Percentiles rank a stretch among this genome's conserved stretches.
Conservation (phyloP, 495 filamentous ascomycete genomes). For the Friedmanniomyces endolithicus region DNA sequence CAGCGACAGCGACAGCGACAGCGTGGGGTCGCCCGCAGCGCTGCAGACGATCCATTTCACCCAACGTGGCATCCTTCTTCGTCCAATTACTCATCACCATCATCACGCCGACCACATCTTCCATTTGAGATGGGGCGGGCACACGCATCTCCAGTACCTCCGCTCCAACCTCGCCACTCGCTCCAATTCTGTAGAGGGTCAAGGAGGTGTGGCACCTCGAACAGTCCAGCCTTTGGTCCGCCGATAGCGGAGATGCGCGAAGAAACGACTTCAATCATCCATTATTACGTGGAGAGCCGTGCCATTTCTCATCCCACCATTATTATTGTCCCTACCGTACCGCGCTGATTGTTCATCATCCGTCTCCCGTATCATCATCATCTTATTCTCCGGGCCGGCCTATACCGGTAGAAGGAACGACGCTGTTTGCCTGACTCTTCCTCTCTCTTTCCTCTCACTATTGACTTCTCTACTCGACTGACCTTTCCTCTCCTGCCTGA, state of each 20-base stretch:
- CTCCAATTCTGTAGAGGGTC: no score
- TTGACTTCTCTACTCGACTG: not conserved
- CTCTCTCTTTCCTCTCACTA: not conserved
- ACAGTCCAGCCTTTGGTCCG: not conserved
- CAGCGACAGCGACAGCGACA: slow-evolving; percentile 1
- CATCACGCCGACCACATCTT: not conserved
- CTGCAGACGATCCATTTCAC: not conserved
- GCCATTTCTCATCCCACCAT: no score
- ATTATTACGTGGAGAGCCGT: no score
- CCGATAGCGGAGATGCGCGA: not conserved
- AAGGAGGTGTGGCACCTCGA: no score
- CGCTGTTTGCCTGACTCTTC: not conserved
- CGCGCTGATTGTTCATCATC: not conserved
- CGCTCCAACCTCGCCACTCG: no score
- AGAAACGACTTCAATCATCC: not conserved
- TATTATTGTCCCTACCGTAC: not conserved
- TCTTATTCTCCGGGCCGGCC: no score
- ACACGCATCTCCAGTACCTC: no score
- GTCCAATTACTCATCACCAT: not conserved
- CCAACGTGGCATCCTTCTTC: not conserved
- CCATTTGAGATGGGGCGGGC: no score
- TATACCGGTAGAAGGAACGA: no score
- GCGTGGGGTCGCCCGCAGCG: not conserved
- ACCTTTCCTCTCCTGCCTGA: not conserved
- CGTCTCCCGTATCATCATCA: no score